Percentiles rank a stretch among this genome's conserved stretches.
These are phyloP conservation scores for Lasiodiplodia sp. DNA, from an alignment of 2,329 filamentous ascomycete genomes.

Conservation along the genomic window DNA sequence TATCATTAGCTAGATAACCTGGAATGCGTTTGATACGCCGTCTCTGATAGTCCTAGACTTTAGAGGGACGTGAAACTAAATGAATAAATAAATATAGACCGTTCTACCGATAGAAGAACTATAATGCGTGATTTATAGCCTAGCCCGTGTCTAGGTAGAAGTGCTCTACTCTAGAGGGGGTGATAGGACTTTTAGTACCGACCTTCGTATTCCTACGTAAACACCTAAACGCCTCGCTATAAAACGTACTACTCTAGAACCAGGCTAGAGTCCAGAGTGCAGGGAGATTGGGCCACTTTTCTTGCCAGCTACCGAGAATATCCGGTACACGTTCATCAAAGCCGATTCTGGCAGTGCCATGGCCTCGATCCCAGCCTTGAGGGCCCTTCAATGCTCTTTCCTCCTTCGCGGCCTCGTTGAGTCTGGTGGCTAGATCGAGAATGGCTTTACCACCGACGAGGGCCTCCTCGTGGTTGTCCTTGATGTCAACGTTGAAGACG, in stretches of 20 bases:
- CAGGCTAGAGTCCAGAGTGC: constrained; percentile 94
- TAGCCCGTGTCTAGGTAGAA: too few relatives aligned
- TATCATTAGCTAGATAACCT: too few relatives aligned
- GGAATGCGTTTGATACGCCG: too few relatives aligned
- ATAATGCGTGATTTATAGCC: too few relatives aligned
- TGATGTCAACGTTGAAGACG: constrained; percentile 98
- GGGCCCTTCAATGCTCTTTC: constrained; percentile 74
- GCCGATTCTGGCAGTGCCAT: constrained; percentile 66
- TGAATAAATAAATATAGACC: too few relatives aligned
- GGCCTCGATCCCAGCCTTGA: constrained; percentile 70
- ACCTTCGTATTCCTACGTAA: background rate
- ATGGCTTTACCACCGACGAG: constrained; percentile 90
- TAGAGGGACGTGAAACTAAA: too few relatives aligned
- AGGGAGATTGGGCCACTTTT: constrained; percentile 89
- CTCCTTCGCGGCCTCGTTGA: constrained; percentile 81
- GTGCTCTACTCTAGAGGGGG: too few relatives aligned
- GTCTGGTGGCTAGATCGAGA: constrained; percentile 82
- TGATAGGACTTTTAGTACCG: too few relatives aligned
- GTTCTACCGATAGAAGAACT: too few relatives aligned
- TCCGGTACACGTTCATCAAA: constrained; percentile 96
- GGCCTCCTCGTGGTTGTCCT: constrained; percentile 97
- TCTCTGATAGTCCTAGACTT: too few relatives aligned
- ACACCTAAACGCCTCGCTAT: constrained; percentile 18
- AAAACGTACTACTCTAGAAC: constrained; percentile 65
- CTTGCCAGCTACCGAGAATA: constrained; percentile 91